Conservation (phyloP, 441 rosid genomes). For the Mallotus repandus region DNA sequence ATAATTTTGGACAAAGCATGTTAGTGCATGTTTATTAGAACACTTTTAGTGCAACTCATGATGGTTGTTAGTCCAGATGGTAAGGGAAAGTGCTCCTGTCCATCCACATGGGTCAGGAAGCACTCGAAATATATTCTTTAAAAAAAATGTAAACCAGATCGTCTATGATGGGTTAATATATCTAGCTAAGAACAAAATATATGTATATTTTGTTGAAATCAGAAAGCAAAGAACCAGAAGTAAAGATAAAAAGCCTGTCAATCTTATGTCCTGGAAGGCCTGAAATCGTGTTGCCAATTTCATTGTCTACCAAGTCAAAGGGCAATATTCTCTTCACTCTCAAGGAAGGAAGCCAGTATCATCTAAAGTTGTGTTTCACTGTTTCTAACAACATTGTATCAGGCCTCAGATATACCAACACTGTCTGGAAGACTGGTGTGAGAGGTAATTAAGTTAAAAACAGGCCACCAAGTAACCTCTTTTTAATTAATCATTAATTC, state of each 20-base stretch:
- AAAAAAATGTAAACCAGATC: too few relatives aligned
- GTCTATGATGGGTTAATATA: too few relatives aligned
- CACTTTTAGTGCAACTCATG: too few relatives aligned
- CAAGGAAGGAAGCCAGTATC: slow-evolving; percentile 75
- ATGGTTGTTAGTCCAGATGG: too few relatives aligned
- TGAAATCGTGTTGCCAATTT: slow-evolving; percentile 45
- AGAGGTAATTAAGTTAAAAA: slow-evolving; percentile 2
- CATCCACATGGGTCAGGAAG: too few relatives aligned
- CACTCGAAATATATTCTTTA: too few relatives aligned
- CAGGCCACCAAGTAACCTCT: too few relatives aligned
- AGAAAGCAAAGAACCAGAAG: slow-evolving; percentile 29
- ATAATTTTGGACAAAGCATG: too few relatives aligned
- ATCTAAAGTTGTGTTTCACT: slow-evolving; percentile 51
- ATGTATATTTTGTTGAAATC: background rate
- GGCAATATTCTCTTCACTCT: slow-evolving; percentile 62
- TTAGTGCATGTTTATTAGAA: too few relatives aligned
- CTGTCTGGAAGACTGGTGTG: slow-evolving; percentile 70
- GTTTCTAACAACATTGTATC: slow-evolving; percentile 78
- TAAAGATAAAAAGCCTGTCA: slow-evolving; percentile 33
- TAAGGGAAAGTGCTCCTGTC: too few relatives aligned
- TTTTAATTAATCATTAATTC: too few relatives aligned
- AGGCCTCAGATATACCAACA: slow-evolving; percentile 70
- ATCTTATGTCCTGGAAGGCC: slow-evolving; percentile 51
- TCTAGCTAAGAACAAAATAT: too few relatives aligned
- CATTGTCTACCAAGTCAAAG: slow-evolving; percentile 50